phyloP scores from a whole-genome alignment of 2,329 filamentous ascomycete genomes.

The Aspergillus latus region DNA sequence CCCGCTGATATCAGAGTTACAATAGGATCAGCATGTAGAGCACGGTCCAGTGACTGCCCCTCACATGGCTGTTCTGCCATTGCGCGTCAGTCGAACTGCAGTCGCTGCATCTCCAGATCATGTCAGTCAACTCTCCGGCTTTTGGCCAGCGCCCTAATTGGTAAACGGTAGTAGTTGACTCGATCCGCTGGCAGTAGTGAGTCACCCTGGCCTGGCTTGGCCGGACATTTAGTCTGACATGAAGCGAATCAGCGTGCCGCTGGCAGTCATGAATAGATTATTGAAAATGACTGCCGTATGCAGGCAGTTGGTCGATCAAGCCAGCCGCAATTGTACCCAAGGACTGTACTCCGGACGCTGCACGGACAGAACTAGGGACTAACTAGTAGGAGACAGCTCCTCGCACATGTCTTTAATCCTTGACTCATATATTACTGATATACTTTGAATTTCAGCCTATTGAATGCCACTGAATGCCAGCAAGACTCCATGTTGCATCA shows the following conservation, averaged over 20 bases:
- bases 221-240: neutral
- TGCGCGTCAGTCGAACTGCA: slow-evolving; percentile 16
- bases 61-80: slow-evolving; percentile 12
- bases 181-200: neutral
- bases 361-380: no score
- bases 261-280: slow-evolving; percentile 10
- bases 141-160: neutral
- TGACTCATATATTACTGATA: no score
- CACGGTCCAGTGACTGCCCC: slow-evolving; percentile 22
- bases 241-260: slow-evolving; percentile 4
- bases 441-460: no score
- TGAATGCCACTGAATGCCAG: no score
- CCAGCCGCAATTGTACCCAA: slow-evolving; percentile 7
- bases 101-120: slow-evolving; percentile 17
- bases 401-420: no score
- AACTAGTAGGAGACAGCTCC: no score
- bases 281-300: neutral
- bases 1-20: slow-evolving; percentile 3
- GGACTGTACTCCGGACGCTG: no score
- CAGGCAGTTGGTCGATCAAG: slow-evolving; percentile 5
- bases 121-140: neutral
- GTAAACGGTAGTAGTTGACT: neutral
- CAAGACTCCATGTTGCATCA: neutral
- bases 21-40: slow-evolving; percentile 16
- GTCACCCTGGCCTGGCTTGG: neutral